Base-by-base conservation (phyloP, 768 basidiomycete genomes). In the Galerina marginata region DNA sequence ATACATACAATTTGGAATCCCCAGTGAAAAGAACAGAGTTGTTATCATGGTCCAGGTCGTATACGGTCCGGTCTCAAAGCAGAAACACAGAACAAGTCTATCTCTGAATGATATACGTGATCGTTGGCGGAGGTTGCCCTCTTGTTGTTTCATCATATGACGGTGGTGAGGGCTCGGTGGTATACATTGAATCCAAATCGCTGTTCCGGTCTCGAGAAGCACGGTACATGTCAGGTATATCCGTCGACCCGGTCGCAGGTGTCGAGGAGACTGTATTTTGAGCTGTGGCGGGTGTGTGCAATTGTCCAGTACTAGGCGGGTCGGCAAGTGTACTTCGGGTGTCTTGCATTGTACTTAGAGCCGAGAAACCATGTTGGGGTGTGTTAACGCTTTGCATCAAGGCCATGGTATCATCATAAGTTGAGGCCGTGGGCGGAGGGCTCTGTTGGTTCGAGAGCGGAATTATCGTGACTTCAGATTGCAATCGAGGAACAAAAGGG, bases 131-230 rank as follows among this genome's bases (percentile, higher is more conserved):
- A 16, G 40, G 49, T 11, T 40, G 59, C n/a, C 46, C 47, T 36
- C 59, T 37, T 1, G 63, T 64, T 14, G 52, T 61, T 44, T 65
- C 63, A 26, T 65, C 59, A 23, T 65, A 65, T 20, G 63, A 58
- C 6, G 63, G 63, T 9, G 63, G 63, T 14, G 53, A 45, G 9
- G 25, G 4, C 33, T 56, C 54, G n/a, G 42, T 10, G 29, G 29
- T 33, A 9, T 52, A 36, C 6, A 25, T 56, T 15, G 48, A 53
- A n/a, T 11, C 16, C 53, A 37, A 51, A 14, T 10, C 37, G 23
- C 58, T 46, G 33, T 57, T 44, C 16, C 42, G 29, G 29, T 33
- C 29, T 33, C 29, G 29, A 33, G 29, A 33, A 33, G 29, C 4
- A 33, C 29, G 29, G 29, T 33, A 33, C 29, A 33, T 33, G 29